These are phyloP conservation scores for Yarrowia keelungensis DNA, from an alignment of 805 yeast species.

Conservation along the genomic window DNA sequence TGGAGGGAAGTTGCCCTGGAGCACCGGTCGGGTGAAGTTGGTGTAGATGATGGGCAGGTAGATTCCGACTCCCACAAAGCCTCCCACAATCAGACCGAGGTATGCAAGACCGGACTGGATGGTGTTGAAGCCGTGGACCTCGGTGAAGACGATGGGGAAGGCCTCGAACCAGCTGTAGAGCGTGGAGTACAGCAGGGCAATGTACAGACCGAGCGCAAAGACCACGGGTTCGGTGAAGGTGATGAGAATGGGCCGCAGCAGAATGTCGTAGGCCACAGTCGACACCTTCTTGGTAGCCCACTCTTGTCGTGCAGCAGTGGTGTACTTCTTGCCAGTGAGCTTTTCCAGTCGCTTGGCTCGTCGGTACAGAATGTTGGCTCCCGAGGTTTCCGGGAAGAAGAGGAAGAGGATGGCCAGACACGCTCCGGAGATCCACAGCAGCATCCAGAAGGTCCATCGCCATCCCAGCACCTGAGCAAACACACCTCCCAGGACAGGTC, in stretches of 20 bases:
- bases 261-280: constrained; percentile 12
- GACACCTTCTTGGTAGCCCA: background rate
- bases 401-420: background rate
- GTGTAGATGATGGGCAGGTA: constrained; percentile 6
- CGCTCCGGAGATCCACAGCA: background rate
- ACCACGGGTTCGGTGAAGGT: constrained; percentile 1
- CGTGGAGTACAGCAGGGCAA: constrained; percentile 5
- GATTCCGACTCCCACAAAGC: background rate
- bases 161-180: constrained; percentile 10
- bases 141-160: constrained; percentile 3
- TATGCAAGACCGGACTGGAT: background rate
- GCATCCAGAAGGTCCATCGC: constrained; percentile 15
- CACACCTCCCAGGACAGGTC: constrained; percentile 3
- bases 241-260: constrained; percentile 6
- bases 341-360: background rate
- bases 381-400: constrained; percentile 5
- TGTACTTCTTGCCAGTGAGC: constrained; percentile 3
- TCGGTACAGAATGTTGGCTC: background rate
- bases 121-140: constrained; percentile 1
- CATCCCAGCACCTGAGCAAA: constrained; percentile 4
- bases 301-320: background rate
- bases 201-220: constrained; percentile 1
- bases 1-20: constrained; percentile 2
- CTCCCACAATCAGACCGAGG: constrained; percentile 5
- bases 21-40: background rate